A percentile compares a stretch with the other conserved stretches of the same genome.
Evolutionary conservation across 495 filamentous ascomycete genomes (phyloP).

Genomic region (Penicillium arizonense): DNA sequence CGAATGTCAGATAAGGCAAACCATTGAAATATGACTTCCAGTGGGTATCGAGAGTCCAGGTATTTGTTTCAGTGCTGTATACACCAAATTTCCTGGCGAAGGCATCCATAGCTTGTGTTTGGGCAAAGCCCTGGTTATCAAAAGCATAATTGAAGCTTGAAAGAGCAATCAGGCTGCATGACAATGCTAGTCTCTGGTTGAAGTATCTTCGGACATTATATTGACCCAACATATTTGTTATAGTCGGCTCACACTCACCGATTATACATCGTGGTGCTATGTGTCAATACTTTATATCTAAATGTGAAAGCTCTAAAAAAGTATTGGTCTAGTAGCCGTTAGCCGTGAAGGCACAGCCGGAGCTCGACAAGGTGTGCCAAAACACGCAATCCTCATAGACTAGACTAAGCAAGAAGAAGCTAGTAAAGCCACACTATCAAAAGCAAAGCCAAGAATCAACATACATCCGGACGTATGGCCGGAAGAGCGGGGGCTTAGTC

Average conservation of each 20-base stretch:
- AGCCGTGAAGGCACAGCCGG: too few species aligned
- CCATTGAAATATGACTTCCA: constrained; percentile 30
- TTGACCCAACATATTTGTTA: background rate
- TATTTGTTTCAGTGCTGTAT: constrained; percentile 15
- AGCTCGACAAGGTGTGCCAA: too few species aligned
- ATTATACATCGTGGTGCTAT: too few species aligned
- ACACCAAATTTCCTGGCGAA: constrained; percentile 26
- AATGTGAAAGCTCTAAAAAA: too few species aligned
- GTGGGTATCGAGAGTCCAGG: constrained; percentile 20
- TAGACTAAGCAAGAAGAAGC: too few species aligned
- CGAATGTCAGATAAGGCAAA: constrained; percentile 30
- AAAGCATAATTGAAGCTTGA: constrained; percentile 33
- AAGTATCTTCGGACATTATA: background rate
- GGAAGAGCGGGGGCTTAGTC: too few species aligned
- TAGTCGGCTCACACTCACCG: background rate
- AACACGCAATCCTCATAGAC: too few species aligned
- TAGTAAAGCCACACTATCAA: too few species aligned
- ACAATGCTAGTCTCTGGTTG: background rate
- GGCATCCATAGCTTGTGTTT: constrained; percentile 26
- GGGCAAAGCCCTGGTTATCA: constrained; percentile 27
- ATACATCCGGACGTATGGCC: too few species aligned
- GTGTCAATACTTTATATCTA: too few species aligned
- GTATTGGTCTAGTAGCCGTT: too few species aligned
- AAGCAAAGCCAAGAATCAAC: too few species aligned
- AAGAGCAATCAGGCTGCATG: constrained; percentile 21